Percentiles rank a stretch among this genome's conserved stretches.
Conservation (phyloP, 768 basidiomycete genomes). For the Boletus reticulatus region DNA sequence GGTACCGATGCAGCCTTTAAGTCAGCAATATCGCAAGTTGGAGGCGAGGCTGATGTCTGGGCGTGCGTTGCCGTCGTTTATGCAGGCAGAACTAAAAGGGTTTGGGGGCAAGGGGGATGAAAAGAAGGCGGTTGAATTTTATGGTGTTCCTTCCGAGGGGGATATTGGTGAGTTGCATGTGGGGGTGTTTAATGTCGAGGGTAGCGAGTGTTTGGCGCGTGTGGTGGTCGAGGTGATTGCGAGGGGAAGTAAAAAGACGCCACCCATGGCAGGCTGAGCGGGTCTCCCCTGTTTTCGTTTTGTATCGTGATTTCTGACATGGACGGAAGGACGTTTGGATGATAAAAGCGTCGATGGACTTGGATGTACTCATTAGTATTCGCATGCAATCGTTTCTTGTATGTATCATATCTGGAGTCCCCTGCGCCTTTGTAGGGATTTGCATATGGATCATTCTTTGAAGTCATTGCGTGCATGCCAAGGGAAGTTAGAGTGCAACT, state of each 20-base stretch:
- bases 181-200: constrained; percentile 52
- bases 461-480: too few species aligned
- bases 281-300: constrained; percentile 18
- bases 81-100: constrained; percentile 49
- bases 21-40: constrained; percentile 35
- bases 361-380: constrained; percentile 11
- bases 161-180: constrained; percentile 56
- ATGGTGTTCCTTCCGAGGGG: constrained; percentile 46
- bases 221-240: constrained; percentile 56
- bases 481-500: too few species aligned
- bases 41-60: constrained; percentile 53
- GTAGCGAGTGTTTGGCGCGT: constrained; percentile 51
- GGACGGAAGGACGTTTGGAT: neutral
- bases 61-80: constrained; percentile 51
- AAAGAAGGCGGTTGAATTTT: constrained; percentile 54
- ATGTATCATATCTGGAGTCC: neutral
- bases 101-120: constrained; percentile 33
- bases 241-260: constrained; percentile 26
- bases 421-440: too few species aligned
- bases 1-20: constrained; percentile 39
- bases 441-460: too few species aligned
- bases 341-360: constrained; percentile 6
- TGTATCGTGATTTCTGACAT: constrained; percentile 8
- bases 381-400: constrained; percentile 23
- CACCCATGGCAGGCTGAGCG: constrained; percentile 27